phyloP scores from a whole-genome alignment of 2,329 filamentous ascomycete species.

The Penicillium expansum region DNA sequence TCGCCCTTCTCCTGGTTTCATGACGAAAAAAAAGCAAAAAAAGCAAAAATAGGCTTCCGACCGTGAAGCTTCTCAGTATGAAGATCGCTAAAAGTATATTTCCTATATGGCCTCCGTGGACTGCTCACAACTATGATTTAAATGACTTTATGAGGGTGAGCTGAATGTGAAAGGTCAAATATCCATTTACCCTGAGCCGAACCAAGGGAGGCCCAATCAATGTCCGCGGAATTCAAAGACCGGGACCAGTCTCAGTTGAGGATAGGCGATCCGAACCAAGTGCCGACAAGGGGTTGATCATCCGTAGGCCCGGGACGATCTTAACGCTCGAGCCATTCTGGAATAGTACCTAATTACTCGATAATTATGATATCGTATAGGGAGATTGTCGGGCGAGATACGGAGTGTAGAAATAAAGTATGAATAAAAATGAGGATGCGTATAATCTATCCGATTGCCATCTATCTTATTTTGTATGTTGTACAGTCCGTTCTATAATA shows the following conservation, averaged over 20 bases:
- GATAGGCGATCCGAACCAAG: constrained; percentile 9
- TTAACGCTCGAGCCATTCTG: constrained; percentile 8
- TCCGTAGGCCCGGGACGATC: constrained; percentile 8
- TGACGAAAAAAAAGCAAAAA: neutral
- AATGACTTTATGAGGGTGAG: neutral
- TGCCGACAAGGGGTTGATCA: constrained; percentile 12
- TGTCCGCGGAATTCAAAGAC: neutral
- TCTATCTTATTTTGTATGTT: neutral
- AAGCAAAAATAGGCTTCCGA: neutral
- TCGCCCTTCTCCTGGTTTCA: constrained; percentile 2
- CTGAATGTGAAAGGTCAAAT: neutral
- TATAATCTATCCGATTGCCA: neutral
- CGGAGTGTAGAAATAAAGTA: neutral
- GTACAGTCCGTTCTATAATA: neutral
- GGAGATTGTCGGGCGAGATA: neutral
- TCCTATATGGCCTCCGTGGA: neutral
- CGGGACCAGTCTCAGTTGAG: constrained; percentile 2
- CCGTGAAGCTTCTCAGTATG: neutral
- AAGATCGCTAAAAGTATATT: neutral
- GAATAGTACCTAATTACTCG: neutral
- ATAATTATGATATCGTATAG: no score
- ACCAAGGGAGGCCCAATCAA: constrained; percentile 7
- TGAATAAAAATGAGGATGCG: neutral
- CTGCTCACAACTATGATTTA: neutral
- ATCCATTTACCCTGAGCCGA: constrained; percentile 5